A percentile compares a stretch with the other conserved stretches of the same genome.
These are phyloP conservation scores for Theobroma grandiflorum DNA, from an alignment of 441 rosid species.

Conservation along the genomic window DNA sequence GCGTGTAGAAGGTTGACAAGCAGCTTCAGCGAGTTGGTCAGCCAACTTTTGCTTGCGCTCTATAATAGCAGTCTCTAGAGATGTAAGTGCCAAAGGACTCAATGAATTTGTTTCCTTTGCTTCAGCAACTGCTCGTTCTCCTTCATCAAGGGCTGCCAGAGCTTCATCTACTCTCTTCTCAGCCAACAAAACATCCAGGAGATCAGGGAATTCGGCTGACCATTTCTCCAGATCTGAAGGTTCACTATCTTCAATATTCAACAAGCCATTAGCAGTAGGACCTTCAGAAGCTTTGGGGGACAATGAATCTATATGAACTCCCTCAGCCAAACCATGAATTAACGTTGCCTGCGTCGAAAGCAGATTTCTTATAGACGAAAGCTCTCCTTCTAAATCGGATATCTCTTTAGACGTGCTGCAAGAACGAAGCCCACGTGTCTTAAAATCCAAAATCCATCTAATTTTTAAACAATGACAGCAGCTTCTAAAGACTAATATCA, in stretches of 20 bases:
- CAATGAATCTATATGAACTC: constrained; percentile 69
- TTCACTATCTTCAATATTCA: constrained; percentile 56
- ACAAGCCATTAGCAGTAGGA: constrained; percentile 46
- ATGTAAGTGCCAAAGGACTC: constrained; percentile 57
- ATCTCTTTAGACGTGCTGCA: constrained; percentile 97
- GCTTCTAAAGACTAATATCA: constrained; percentile 5
- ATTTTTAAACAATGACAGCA: not conserved
- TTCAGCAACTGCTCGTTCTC: constrained; percentile 70
- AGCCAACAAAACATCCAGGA: constrained; percentile 90
- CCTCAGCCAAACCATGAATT: constrained; percentile 92
- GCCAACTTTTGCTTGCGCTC: constrained; percentile 87
- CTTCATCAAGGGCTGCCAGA: constrained; percentile 86
- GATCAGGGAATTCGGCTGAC: constrained; percentile 86
- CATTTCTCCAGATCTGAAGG: constrained; percentile 88
- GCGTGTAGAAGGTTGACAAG: constrained; percentile 94
- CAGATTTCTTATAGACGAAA: constrained; percentile 88
- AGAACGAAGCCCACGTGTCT: constrained; percentile 26
- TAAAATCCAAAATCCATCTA: constrained; percentile 22
- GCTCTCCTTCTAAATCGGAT: constrained; percentile 98
- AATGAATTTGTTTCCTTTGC: constrained; percentile 63
- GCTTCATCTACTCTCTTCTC: constrained; percentile 98
- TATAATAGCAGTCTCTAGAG: constrained; percentile 64
- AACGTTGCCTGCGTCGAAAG: constrained; percentile 94
- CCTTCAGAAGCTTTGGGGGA: constrained; percentile 56
- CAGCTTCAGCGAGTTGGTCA: constrained; percentile 96